phyloP scores from a whole-genome alignment of 306 rosid species.

The Dryas alaskensis region DNA sequence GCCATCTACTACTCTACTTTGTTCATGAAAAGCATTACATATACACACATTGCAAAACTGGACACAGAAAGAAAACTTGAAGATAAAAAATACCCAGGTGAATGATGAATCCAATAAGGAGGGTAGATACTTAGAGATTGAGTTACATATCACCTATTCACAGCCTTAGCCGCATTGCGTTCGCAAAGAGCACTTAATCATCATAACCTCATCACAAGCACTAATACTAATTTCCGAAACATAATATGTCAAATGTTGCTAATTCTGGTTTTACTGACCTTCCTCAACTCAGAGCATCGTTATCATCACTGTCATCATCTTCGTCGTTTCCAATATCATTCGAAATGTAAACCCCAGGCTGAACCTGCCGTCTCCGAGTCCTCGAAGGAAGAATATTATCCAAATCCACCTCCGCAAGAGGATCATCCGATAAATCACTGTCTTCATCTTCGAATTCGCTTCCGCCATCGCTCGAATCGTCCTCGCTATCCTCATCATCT shows the following conservation, averaged over 20 bases:
- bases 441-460: conserved; percentile 46
- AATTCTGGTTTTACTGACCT: conserved; percentile 48
- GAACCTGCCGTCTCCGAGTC: conserved; percentile 65
- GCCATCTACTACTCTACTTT: background rate
- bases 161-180: conserved; percentile 6
- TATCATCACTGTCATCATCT: conserved; percentile 47
- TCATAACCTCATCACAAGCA: background rate
- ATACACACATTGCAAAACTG: background rate
- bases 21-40: background rate
- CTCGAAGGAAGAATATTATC: conserved; percentile 88
- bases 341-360: conserved; percentile 61
- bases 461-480: conserved; percentile 54
- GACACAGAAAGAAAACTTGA: background rate
- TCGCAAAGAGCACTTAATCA: background rate
- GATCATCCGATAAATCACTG: conserved; percentile 83
- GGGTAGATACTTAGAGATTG: background rate
- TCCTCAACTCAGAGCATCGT: conserved; percentile 46
- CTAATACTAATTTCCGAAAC: conserved; percentile 1
- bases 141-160: conserved; percentile 9
- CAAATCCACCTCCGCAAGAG: conserved; percentile 87
- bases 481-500: conserved; percentile 37
- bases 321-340: conserved; percentile 35
- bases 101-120: conserved; percentile 3
- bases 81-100: background rate
- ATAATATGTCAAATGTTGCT: background rate